phyloP scores from a whole-genome alignment of 192 early-diverging fungal species.

The Cladochytrium replicatum region DNA sequence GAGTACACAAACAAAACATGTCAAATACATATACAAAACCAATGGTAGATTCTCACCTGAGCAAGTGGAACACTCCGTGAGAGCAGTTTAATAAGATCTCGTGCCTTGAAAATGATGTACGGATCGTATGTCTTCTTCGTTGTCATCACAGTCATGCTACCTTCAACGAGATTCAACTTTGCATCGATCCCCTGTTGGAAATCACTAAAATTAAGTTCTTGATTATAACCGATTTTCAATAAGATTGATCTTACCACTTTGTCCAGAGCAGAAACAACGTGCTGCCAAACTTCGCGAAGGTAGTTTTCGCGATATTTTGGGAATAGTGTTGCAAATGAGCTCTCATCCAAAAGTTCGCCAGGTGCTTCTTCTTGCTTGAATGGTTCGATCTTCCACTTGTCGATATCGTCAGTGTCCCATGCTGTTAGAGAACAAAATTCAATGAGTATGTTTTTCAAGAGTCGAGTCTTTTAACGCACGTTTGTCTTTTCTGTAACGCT shows the following conservation, averaged over 20 bases:
- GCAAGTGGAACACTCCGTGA: conserved; percentile 87
- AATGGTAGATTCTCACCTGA: conserved; percentile 39
- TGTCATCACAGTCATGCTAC: conserved; percentile 95
- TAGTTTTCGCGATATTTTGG: conserved; percentile 98
- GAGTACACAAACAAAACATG: background rate
- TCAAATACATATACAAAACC: background rate
- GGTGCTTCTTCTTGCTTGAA: conserved; percentile 68
- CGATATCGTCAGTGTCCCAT: conserved; percentile 88
- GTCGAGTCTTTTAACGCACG: conserved; percentile 20
- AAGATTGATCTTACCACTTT: conserved; percentile 38
- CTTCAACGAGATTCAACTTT: conserved; percentile 90
- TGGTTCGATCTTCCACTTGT: conserved; percentile 87
- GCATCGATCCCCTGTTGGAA: conserved; percentile 68
- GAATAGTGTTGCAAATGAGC: conserved; percentile 93
- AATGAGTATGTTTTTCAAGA: background rate
- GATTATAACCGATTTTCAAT: background rate
- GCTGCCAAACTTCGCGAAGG: conserved; percentile 83
- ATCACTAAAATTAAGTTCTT: conserved; percentile 1
- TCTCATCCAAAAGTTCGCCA: conserved; percentile 79
- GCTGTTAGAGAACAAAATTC: conserved; percentile 15
- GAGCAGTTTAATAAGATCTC: conserved; percentile 91
- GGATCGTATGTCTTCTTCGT: conserved; percentile 94
- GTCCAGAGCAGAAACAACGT: conserved; percentile 71
- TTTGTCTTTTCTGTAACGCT: conserved; percentile 50
- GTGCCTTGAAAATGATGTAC: conserved; percentile 84